phyloP scores from a whole-genome alignment of 768 basidiomycete genomes.

The Phlebiopsis gigantea region DNA sequence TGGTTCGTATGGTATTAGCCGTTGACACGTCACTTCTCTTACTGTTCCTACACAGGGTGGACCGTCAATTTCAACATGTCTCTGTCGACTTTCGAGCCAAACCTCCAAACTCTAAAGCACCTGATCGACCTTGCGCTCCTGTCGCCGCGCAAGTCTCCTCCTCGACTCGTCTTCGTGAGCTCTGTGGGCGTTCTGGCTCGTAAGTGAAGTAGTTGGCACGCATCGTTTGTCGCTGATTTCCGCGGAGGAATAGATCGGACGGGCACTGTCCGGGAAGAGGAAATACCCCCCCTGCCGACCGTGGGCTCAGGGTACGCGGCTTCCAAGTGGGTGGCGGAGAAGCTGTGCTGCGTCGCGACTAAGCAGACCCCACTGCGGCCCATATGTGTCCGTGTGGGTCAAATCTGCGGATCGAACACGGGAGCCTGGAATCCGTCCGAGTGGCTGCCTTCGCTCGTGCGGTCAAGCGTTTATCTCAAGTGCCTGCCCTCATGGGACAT shows the following conservation, averaged over 20 bases:
- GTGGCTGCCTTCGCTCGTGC: conserved; percentile 32
- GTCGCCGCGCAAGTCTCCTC: conserved; percentile 22
- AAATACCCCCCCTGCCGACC: conserved; percentile 15
- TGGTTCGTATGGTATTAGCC: conserved; percentile 20
- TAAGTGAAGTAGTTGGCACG: background rate
- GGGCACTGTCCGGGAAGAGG: conserved; percentile 14
- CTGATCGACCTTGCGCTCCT: conserved; percentile 33
- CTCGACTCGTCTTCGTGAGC: conserved; percentile 33
- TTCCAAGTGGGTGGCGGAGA: conserved; percentile 29
- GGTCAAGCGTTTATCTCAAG: conserved; percentile 9
- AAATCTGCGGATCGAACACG: conserved; percentile 30
- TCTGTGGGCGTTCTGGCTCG: conserved; percentile 25
- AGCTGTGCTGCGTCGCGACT: conserved; percentile 17
- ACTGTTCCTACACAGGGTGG: conserved; percentile 23
- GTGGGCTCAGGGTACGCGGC: conserved; percentile 28
- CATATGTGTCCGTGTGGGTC: conserved; percentile 32
- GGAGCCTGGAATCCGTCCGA: conserved; percentile 36
- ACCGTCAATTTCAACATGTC: conserved; percentile 30
- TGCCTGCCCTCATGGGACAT: conserved; percentile 6
- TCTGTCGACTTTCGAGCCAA: conserved; percentile 26
- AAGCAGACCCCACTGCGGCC: conserved; percentile 19
- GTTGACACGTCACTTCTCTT: too few species aligned
- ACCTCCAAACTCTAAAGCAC: conserved; percentile 24
- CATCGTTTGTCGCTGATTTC: background rate
- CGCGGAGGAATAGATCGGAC: conserved; percentile 8